phyloP scores from a whole-genome alignment of 2,329 filamentous ascomycete genomes.

The Cyphellophora europaea region DNA sequence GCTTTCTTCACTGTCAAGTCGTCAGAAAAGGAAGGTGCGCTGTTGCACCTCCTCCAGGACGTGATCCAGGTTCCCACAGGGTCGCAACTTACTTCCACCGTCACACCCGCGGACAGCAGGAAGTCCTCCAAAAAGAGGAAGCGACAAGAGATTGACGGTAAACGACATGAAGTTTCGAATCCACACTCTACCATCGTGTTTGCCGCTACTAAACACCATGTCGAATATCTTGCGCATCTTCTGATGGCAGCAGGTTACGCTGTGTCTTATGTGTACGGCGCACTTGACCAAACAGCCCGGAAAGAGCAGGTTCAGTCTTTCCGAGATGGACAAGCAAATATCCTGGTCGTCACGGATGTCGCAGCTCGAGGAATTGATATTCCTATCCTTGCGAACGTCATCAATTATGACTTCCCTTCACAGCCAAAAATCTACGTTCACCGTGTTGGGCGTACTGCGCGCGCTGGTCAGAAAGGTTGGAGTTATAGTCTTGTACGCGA shows the following conservation, averaged over 20 bases:
- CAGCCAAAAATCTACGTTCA: slow-evolving; percentile 97
- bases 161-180: slow-evolving; percentile 41
- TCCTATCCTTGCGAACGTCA: slow-evolving; percentile 87
- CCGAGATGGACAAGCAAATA: slow-evolving; percentile 71
- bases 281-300: slow-evolving; percentile 85
- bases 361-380: slow-evolving; percentile 97
- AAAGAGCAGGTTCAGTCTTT: slow-evolving; percentile 90
- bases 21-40: slow-evolving; percentile 83
- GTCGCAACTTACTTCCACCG: slow-evolving; percentile 31
- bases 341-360: slow-evolving; percentile 92
- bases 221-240: slow-evolving; percentile 82
- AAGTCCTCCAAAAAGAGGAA: slow-evolving; percentile 37
- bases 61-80: slow-evolving; percentile 83
- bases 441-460: slow-evolving; percentile 87
- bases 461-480: slow-evolving; percentile 89
- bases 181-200: slow-evolving; percentile 93
- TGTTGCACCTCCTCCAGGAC: slow-evolving; percentile 81
- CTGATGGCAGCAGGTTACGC: slow-evolving; percentile 74
- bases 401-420: slow-evolving; percentile 97
- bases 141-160: slow-evolving; percentile 39
- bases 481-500: slow-evolving; percentile 87
- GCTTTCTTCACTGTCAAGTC: slow-evolving; percentile 92
- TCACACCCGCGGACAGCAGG: slow-evolving; percentile 37
- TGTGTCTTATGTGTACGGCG: slow-evolving; percentile 89
- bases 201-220: slow-evolving; percentile 90